These are phyloP conservation scores for Eutrema heterophyllum DNA, from an alignment of 345 rosid genomes.

Conservation along the genomic window DNA sequence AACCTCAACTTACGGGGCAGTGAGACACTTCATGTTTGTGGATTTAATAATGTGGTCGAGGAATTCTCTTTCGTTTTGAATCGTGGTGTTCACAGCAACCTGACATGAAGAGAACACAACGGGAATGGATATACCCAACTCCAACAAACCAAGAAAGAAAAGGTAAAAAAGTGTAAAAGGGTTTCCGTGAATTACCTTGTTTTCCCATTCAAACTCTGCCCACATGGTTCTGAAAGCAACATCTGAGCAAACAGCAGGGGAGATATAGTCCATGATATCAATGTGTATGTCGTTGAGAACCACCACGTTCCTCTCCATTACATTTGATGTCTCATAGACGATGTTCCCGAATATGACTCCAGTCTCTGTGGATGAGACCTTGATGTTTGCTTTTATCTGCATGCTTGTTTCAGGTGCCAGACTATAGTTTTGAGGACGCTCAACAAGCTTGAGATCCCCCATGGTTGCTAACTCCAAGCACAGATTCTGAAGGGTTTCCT, in stretches of 20 bases:
- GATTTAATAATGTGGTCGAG: slow-evolving; percentile 36
- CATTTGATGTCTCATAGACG: slow-evolving; percentile 92
- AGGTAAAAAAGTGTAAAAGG: neutral
- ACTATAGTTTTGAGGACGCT: slow-evolving; percentile 96
- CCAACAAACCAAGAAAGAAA: neutral
- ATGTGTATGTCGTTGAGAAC: slow-evolving; percentile 97
- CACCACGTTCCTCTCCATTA: slow-evolving; percentile 81
- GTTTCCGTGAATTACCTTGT: slow-evolving; percentile 55
- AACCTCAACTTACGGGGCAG: slow-evolving; percentile 28
- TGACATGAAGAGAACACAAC: slow-evolving; percentile 2
- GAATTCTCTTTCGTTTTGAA: slow-evolving; percentile 35
- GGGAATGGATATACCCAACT: neutral
- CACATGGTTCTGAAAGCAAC: slow-evolving; percentile 95
- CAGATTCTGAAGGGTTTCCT: slow-evolving; percentile 94
- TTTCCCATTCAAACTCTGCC: slow-evolving; percentile 99
- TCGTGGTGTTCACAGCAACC: slow-evolving; percentile 39
- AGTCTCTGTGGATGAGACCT: slow-evolving; percentile 98
- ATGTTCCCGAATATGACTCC: slow-evolving; percentile 98
- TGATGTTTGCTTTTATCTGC: slow-evolving; percentile 97
- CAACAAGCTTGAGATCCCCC: slow-evolving; percentile 99
- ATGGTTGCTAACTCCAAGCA: slow-evolving; percentile 97
- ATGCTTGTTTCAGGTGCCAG: slow-evolving; percentile 91
- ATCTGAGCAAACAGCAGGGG: slow-evolving; percentile 90
- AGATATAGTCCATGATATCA: slow-evolving; percentile 98
- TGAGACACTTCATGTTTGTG: slow-evolving; percentile 39